Evolutionary conservation across 2,329 filamentous ascomycete species (phyloP), one percentile per base, ranked within the genome.

Genomic region (Lecanicillium sp.): DNA sequence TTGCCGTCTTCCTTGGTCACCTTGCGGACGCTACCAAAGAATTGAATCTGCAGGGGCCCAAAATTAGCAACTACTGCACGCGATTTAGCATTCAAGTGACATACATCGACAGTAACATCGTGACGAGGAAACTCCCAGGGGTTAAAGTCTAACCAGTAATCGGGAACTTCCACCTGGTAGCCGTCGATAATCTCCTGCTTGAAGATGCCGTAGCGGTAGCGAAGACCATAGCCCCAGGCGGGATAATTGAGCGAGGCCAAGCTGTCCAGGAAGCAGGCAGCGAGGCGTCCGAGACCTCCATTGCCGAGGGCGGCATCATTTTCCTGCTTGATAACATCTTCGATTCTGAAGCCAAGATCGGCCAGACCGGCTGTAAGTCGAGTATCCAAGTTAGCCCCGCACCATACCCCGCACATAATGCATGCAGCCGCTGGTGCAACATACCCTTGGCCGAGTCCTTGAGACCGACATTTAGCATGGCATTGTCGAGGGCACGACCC

Each of bases 121-220:
- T 95, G 87, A 49, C 92, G 77, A 30, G 89, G 88, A 55, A 96
- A 98, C 59, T 98, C 92, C 92, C 92, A 98, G 1, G 92, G 92
- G 63, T 98, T 98, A 64, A 96, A 95, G 59, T 96, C 92, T 38
- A 98, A 78, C 92, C 92, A 98, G 66, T 98, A 96, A 60, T 98
- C 92, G 15, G 92, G 92, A 43, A 96, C 85, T 58, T 98, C 92
- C 47, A 98, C 88, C 63, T 98, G 92, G 60, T 95, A 98, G 42
- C 92, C 92, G 55, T 96, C 85, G 43, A 95, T 81, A 52, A 98
- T 96, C 68, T 96, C 92, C 68, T 98, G 92, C 70, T 96, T 96
- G 79, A 98, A 98, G 60, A 98, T 98, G 57, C 85, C 85, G 59
- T 96, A 96, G 60, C 88, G 75, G 69, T 98, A 98, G 55, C 92